Evolutionary conservation across 805 yeast genomes (phyloP), one percentile per base, ranked within the genome.

Genomic region (Metschnikowia borealis): DNA sequence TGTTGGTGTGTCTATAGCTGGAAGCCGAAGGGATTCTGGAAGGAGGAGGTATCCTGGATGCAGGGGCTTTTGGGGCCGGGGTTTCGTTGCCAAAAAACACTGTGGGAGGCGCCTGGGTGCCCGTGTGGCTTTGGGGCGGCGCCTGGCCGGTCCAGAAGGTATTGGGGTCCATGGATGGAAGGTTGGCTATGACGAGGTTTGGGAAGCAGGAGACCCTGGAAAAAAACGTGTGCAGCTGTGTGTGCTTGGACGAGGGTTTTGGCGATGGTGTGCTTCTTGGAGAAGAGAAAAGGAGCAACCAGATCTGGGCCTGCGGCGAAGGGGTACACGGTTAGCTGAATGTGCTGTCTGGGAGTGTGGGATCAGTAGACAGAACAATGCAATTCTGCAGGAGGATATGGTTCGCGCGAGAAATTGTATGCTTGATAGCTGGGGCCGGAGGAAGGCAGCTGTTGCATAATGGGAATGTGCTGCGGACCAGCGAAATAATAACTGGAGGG

Each of bases 1-100:
- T 47, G 46, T 54, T 60, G 36, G 33, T 35, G 47, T 23, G 40
- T 23, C 20, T 33, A 20, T 42, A 42, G 13, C 29, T 34, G 15
- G 47, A 29, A 15, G 32, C 31, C 21, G 29, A 21, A 17, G 23
- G 35, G 20, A 15, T 32, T 14, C 54, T 53, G 31, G 57, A 51
- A 29, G 60, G 56, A n/a, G 55, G 56, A 41, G 56, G 54, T 32
- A 46, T 34, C 23, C 46, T 20, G 26, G 39, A 5, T 23, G 11
- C 39, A 34, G 36, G 36, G 36, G 15, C 17, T 34, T 14, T 34
- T 10, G 36, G 36, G 15, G 36, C n/a, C 36, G 8, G 15, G 5
- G 11, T 20, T 20, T 10, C 15, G 6, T 8, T 13, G 5, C 29
- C 39, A 20, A 37, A 37, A 17, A 20, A 20, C 2, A 37, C 29